Percentiles rank a stretch among this genome's conserved stretches.
Evolutionary conservation across 768 basidiomycete genomes (phyloP).

Genomic region (Boletus subcaerulescens): DNA sequence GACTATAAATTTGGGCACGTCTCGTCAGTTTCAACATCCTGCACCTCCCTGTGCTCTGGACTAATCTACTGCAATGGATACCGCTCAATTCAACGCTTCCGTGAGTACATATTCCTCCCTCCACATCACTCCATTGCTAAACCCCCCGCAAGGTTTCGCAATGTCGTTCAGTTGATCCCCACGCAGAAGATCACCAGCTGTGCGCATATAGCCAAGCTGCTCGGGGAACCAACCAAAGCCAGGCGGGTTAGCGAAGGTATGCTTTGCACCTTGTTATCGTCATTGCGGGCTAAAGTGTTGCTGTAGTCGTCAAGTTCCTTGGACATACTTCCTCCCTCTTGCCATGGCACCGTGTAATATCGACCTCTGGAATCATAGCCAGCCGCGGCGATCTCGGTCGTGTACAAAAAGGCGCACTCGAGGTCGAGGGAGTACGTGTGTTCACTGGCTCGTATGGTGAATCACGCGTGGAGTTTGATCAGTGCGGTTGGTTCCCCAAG

Average conservation of each 20-base stretch:
- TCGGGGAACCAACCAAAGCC: slow-evolving; percentile 72
- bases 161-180: slow-evolving; percentile 65
- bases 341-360: slow-evolving; percentile 78
- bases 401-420: slow-evolving; percentile 63
- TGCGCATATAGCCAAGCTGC: slow-evolving; percentile 76
- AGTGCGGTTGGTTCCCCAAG: slow-evolving; percentile 65
- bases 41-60: neutral
- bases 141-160: slow-evolving; percentile 53
- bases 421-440: slow-evolving; percentile 75
- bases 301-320: slow-evolving; percentile 67
- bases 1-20: neutral
- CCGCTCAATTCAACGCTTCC: slow-evolving; percentile 18
- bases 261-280: neutral
- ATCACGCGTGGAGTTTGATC: slow-evolving; percentile 50
- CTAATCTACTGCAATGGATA: slow-evolving; percentile 10
- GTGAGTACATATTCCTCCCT: neutral
- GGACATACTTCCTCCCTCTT: slow-evolving; percentile 57
- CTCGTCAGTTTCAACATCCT: neutral
- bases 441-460: slow-evolving; percentile 48
- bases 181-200: slow-evolving; percentile 63
- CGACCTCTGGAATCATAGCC: slow-evolving; percentile 65
- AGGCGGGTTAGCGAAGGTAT: slow-evolving; percentile 80
- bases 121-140: neutral
- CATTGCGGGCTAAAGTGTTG: neutral
- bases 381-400: slow-evolving; percentile 71